Evolutionary conservation across 2,329 filamentous ascomycete genomes (phyloP).

Genomic region (Drechslerella stenobrocha): DNA sequence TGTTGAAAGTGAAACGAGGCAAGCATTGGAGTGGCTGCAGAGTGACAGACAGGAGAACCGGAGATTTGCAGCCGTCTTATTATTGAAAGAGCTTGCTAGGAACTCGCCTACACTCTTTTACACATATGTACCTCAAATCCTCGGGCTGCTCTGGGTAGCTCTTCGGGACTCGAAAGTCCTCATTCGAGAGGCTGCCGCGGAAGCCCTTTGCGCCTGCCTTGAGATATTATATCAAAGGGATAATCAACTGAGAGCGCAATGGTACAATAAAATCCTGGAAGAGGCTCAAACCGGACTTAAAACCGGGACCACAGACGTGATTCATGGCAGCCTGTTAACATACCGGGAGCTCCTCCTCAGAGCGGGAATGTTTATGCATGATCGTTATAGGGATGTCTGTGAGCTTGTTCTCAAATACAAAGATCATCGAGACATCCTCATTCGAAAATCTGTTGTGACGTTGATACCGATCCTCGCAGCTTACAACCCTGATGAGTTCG

Average conservation of each 20-base stretch:
- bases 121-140: conserved; percentile 89
- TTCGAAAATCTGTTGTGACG: conserved; percentile 84
- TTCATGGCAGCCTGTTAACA: conserved; percentile 91
- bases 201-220: conserved; percentile 92
- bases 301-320: conserved; percentile 77
- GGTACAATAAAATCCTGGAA: conserved; percentile 88
- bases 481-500: conserved; percentile 89
- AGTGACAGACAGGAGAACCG: conserved; percentile 91
- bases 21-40: conserved; percentile 93
- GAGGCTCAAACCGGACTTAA: conserved; percentile 80
- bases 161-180: conserved; percentile 85
- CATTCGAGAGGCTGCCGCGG: conserved; percentile 86
- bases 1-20: conserved; percentile 95
- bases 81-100: conserved; percentile 84
- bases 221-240: conserved; percentile 94
- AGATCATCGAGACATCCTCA: conserved; percentile 84
- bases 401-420: conserved; percentile 91
- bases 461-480: conserved; percentile 90
- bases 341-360: conserved; percentile 90
- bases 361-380: conserved; percentile 99
- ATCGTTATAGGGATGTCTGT: conserved; percentile 86
- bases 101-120: conserved; percentile 96
- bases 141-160: conserved; percentile 95
- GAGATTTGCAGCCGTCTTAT: conserved; percentile 87
- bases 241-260: conserved; percentile 78